Base-by-base conservation (phyloP, 2,329 filamentous ascomycete species). In the Dendrostoma leiphaemia region DNA sequence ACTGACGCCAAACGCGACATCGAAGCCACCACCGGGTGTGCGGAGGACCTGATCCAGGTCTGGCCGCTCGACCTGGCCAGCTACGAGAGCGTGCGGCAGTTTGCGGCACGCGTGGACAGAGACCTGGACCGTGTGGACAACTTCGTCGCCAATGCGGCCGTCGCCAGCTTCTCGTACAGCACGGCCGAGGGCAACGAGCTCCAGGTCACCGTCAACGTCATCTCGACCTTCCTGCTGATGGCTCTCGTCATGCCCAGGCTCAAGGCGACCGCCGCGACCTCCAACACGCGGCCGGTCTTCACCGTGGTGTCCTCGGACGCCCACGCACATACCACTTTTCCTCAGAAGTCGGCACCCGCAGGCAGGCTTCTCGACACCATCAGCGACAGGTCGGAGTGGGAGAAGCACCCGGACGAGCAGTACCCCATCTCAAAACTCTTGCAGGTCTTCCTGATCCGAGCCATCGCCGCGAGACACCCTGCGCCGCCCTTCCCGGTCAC, bases 341-440 rank as follows among this genome's bases (percentile, higher is more conserved):
- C 61, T 6, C 49, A 31, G 17, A 24, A n/a, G 1, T 8, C 31
- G 5, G 32, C 40, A 32, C 7, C 29, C 35, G 17, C 32, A 34
- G 2, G 31, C 43, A 55, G 54, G 9, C 29, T 59, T 1, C 52
- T 63, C n/a, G 60, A 63, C 17, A 54, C 37, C 21, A 40, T 53
- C 3, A 53, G 32, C 32, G 44, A 47, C 23, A 37, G 48, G 51
- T 12, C 3, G 0, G 34, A 26, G 32, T 44, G 40, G 28, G 8
- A 8, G 28, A 40, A 40, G 34, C 34, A 32, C 26, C 24, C 24
- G 19, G 26, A 7, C 2, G 31, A 44, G 28, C 61, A 63, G 46
- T 72, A 71, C 46, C 65, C 66, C 21, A 57, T 69, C 29, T 68
- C 67, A 9, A 71, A 71, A 59, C 62, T 71, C 10, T 57, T 71